These are phyloP conservation scores for Rosa rugosa DNA, from an alignment of 306 rosid genomes.

Conservation along the genomic window DNA sequence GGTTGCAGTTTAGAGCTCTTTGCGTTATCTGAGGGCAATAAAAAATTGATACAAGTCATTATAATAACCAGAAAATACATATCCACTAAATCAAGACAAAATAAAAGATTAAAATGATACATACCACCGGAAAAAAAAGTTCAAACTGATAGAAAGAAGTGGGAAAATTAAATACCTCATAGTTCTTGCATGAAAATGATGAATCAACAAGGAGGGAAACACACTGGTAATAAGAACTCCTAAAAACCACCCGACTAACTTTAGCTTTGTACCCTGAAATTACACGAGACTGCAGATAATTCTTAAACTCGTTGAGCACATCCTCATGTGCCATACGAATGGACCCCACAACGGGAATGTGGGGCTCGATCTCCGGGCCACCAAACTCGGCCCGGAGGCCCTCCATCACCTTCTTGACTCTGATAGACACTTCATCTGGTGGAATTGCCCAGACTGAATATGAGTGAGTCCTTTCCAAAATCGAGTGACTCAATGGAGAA, in stretches of 20 bases:
- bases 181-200: not conserved
- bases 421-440: conserved; percentile 45
- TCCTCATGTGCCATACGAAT: conserved; percentile 47
- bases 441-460: conserved; percentile 91
- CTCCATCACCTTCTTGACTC: conserved; percentile 51
- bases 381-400: conserved; percentile 61
- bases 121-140: no score
- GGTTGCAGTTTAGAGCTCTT: rapidly evolving
- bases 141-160: not conserved
- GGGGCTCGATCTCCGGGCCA: conserved; percentile 80
- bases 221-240: not conserved
- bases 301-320: conserved; percentile 48
- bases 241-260: conserved; percentile 30
- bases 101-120: not conserved
- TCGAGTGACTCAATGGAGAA: not conserved
- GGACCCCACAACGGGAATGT: conserved; percentile 73
- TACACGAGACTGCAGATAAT: conserved; percentile 35
- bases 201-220: not conserved
- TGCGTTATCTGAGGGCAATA: no score
- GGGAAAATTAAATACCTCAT: not conserved
- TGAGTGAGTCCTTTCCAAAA: conserved; percentile 20
- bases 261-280: conserved; percentile 43
- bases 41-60: not conserved
- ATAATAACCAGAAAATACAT: not conserved
- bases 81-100: not conserved